These are phyloP conservation scores for Tephrocybe rancida DNA, from an alignment of 768 basidiomycete genomes.

Conservation along the genomic window DNA sequence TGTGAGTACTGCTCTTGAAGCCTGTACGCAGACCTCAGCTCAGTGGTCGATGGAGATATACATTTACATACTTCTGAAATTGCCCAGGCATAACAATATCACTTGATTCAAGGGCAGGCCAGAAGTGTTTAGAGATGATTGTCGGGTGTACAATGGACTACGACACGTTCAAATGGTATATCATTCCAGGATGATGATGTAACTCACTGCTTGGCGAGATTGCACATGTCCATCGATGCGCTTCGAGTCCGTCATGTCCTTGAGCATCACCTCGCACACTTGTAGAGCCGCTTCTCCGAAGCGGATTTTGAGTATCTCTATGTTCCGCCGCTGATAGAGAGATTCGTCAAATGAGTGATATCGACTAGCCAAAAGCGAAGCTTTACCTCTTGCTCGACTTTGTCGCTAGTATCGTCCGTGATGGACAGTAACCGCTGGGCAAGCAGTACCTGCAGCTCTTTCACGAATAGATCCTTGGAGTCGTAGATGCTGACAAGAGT, in stretches of 20 bases:
- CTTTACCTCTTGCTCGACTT: slow-evolving; percentile 69
- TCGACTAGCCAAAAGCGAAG: not conserved
- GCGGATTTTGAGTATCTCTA: slow-evolving; percentile 93
- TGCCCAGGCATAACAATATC: slow-evolving; percentile 84
- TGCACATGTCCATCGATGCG: slow-evolving; percentile 90
- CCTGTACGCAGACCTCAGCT: slow-evolving; percentile 35
- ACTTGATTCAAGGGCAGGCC: slow-evolving; percentile 83
- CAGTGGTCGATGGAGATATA: not conserved
- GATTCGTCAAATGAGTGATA: slow-evolving; percentile 4
- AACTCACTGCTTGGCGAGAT: slow-evolving; percentile 62
- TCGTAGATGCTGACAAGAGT: slow-evolving; percentile 98
- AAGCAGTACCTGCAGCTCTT: slow-evolving; percentile 90
- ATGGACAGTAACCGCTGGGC: slow-evolving; percentile 85
- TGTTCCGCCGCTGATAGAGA: slow-evolving; percentile 71
- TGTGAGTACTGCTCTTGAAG: slow-evolving; percentile 76
- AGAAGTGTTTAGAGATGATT: slow-evolving; percentile 93
- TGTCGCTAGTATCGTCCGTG: slow-evolving; percentile 77
- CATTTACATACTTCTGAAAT: slow-evolving; percentile 64
- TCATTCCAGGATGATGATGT: not conserved
- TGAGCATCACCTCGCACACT: slow-evolving; percentile 98
- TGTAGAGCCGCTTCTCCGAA: slow-evolving; percentile 94
- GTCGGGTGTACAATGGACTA: slow-evolving; percentile 83
- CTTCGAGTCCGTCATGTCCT: slow-evolving; percentile 94
- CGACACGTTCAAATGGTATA: not conserved
- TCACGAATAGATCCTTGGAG: slow-evolving; percentile 94